phyloP scores from a whole-genome alignment of 208 protist genomes.

The Acanthamoeba sp. region DNA sequence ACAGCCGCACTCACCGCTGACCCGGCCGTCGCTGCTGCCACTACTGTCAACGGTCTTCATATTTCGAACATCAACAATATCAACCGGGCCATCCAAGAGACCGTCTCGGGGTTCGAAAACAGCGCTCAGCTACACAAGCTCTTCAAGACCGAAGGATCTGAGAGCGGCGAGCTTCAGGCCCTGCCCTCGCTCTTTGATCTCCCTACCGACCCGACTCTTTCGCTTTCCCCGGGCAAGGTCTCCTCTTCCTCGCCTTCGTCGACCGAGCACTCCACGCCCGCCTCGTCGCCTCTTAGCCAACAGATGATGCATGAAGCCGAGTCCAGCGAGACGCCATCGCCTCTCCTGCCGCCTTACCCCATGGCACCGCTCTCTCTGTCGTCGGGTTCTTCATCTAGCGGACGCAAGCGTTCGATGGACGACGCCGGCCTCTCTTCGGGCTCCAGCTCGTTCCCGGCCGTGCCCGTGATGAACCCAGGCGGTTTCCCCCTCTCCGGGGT shows the following conservation, averaged over 20 bases:
- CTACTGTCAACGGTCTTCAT: neutral
- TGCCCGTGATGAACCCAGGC: neutral
- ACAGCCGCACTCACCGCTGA: neutral
- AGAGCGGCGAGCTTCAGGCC: neutral
- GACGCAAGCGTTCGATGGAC: constrained; percentile 7
- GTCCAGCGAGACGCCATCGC: neutral
- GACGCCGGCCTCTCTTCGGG: neutral
- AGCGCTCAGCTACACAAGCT: constrained; percentile 1
- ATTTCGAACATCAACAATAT: constrained; percentile 23
- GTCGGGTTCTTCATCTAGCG: neutral
- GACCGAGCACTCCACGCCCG: constrained; percentile 1
- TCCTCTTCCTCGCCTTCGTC: constrained; percentile 5
- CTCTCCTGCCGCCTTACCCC: neutral
- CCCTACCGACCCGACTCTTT: neutral
- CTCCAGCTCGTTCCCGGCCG: neutral
- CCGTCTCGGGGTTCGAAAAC: constrained; percentile 12
- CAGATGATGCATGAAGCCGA: constrained; percentile 6
- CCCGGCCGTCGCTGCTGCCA: neutral
- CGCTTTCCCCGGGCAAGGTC: neutral
- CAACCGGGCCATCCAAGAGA: constrained; percentile 9
- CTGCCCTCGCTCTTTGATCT: constrained; percentile 15
- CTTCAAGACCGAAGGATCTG: constrained; percentile 15
- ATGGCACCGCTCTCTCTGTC: neutral
- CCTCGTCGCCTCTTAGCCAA: neutral
- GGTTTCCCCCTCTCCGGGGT: too few relatives aligned